Evolutionary conservation across 495 filamentous ascomycete species (phyloP), one percentile per base, ranked within the genome.

Genomic region (Neurospora hispaniola): DNA sequence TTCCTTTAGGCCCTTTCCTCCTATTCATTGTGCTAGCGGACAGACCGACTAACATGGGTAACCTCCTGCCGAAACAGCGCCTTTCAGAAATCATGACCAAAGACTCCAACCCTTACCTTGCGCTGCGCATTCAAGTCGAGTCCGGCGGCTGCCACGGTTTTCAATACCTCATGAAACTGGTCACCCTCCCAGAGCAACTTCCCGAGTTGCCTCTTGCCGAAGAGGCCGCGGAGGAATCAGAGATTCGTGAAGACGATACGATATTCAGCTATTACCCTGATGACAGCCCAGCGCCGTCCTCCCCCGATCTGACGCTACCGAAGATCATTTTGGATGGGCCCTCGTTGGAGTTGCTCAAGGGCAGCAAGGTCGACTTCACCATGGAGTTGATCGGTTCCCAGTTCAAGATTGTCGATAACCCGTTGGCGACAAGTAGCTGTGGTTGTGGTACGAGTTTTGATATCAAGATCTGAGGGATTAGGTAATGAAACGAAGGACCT

Each of bases 381-480:
- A 96, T 93, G 86, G 96, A 98, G 85, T 81, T 99, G 81, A 99
- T 99, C 81, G 96, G 96, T 42, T 97, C 93, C 74, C 94, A 98
- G 84, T 99, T 99, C 81, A 97, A 94, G 86, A 93, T 98, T 78
- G 91, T 94, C 70, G 93, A 94, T 77, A 98, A 97, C 78, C 96
- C 96, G 0, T 81, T 89, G 39, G 96, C 96, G 11, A 92, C 89
- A 48, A 97, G 94, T 83, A 97, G 92, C 80, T 99, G 96, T 86
- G 96, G 96, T 0, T 99, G 96, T 84, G 96, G 96, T 31, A 97
- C 96, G 20, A 98, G 96, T 80, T 99, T 99, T 82, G 96, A 99
- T 85, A 93, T 98, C 76, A 92, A 92, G 79, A 75, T 84, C 43
- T 90, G 74, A 79, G 14, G 54, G 54, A 7, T 2, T 6, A 27